phyloP scores from a whole-genome alignment of 192 early-diverging fungal species.

The Gamsiella multidivaricata region DNA sequence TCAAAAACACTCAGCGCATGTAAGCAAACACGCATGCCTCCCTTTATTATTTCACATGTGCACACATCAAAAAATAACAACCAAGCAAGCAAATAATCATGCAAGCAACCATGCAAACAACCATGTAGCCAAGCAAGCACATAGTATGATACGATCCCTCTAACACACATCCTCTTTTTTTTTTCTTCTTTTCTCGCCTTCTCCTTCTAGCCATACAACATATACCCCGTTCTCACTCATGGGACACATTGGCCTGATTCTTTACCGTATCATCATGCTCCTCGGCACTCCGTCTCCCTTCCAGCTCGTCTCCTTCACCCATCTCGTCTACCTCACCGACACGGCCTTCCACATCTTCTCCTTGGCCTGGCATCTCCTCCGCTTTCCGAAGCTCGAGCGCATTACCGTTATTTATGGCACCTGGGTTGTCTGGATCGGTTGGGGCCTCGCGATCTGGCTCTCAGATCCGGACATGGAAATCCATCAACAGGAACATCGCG shows the following conservation, averaged over 20 bases:
- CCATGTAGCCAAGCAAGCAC: too few species aligned
- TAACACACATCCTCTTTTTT: background rate
- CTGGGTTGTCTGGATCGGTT: slow-evolving; percentile 67
- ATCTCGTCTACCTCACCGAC: slow-evolving; percentile 57
- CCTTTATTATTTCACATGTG: too few species aligned
- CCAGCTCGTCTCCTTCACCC: slow-evolving; percentile 54
- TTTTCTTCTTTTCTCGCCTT: slow-evolving; percentile 5
- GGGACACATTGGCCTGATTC: slow-evolving; percentile 49
- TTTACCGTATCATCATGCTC: slow-evolving; percentile 52
- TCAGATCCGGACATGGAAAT: slow-evolving; percentile 53
- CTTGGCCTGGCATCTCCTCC: slow-evolving; percentile 56
- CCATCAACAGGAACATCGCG: slow-evolving; percentile 45
- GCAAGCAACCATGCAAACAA: too few species aligned
- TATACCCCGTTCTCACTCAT: slow-evolving; percentile 55
- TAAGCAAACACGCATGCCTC: slow-evolving; percentile 7
- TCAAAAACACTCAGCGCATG: slow-evolving; percentile 50
- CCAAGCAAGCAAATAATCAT: too few species aligned
- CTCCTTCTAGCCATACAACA: slow-evolving; percentile 41
- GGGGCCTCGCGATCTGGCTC: slow-evolving; percentile 59
- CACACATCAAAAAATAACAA: too few species aligned
- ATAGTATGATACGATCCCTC: too few species aligned
- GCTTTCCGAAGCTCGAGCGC: slow-evolving; percentile 56
- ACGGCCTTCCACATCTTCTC: slow-evolving; percentile 61
- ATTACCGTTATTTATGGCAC: slow-evolving; percentile 67
- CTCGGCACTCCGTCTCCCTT: slow-evolving; percentile 42